Base-by-base conservation (phyloP, 192 early-diverging fungal genomes). In the Backusella tarrabulga region DNA sequence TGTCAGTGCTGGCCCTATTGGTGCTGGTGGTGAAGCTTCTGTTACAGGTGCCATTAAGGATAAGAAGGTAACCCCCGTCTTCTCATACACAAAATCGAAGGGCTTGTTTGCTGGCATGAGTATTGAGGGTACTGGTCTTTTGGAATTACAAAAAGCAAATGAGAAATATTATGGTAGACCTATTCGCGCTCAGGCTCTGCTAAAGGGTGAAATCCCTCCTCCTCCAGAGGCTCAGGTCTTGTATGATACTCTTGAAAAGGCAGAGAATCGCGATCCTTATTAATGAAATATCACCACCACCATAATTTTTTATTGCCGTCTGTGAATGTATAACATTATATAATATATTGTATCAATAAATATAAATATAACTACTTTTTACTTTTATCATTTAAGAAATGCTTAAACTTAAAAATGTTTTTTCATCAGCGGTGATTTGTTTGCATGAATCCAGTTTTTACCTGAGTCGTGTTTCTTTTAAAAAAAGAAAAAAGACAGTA, bases 131-230 rank as follows among this genome's bases (percentile, higher is more conserved):
- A 90, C 96, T 0, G 90, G 90, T 6, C 87, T 98, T 34, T 67
- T 95, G 34, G 93, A 95, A 80, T 91, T 95, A 74, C 89, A 92
- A 71, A 94, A 95, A 63, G 93, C 95, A 35, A 98, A 99, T 77
- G 80, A 84, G 3, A 87, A 85, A 21, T 88, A 93, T 70, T 99
- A 99, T 79, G 92, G 91, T 50, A 84, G 87, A 44, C 83, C 88
- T 44, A 85, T 97, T 26, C 80, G 85, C 26, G 92, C 95, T 1
- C 90, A 92, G 76, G 92, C 97, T 79, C 85, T 99, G 46, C 89
- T 99, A 34, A 86, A 83, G 38, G 96, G 95, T 17, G 72, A 83
- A 15, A 75, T 93, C 35, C 80, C 87, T 26, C 92, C 93, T 35
- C 94, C 95, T 4, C 83, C 86, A 0, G 86, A 90, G 67, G 94